phyloP scores from a whole-genome alignment of 1,139 yeast species.

The Suhomyces bribrorum region DNA sequence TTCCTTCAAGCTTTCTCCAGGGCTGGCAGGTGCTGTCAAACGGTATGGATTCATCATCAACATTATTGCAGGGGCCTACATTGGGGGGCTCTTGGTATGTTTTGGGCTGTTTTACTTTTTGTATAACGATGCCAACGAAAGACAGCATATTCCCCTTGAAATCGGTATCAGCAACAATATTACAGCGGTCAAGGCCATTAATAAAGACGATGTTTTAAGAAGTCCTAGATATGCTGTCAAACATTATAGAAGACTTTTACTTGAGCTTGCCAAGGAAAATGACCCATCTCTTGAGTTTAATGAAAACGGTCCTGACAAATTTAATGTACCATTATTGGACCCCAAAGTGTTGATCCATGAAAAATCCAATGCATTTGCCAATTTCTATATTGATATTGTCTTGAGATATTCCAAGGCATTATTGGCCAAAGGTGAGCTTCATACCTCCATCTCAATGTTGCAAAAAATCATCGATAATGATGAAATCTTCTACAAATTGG shows the following conservation, averaged over 20 bases:
- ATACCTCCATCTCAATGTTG: slow-evolving; percentile 33
- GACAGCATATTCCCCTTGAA: slow-evolving; percentile 47
- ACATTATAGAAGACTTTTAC: slow-evolving; percentile 43
- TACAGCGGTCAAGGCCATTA: slow-evolving; percentile 45
- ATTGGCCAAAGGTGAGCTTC: slow-evolving; percentile 44
- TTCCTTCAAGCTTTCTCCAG: slow-evolving; percentile 13
- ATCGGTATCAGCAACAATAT: slow-evolving; percentile 35
- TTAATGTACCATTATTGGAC: slow-evolving; percentile 37
- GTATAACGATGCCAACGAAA: slow-evolving; percentile 41
- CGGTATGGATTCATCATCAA: slow-evolving; percentile 39
- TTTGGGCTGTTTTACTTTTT: slow-evolving; percentile 42
- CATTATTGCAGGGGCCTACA: slow-evolving; percentile 45
- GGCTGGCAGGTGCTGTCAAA: slow-evolving; percentile 25
- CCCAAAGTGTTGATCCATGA: slow-evolving; percentile 32
- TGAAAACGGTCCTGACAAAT: slow-evolving; percentile 27
- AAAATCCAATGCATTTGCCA: slow-evolving; percentile 38
- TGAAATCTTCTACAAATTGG: slow-evolving; percentile 39
- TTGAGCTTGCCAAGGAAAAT: slow-evolving; percentile 37
- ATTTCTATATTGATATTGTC: slow-evolving; percentile 48
- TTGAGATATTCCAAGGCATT: slow-evolving; percentile 45
- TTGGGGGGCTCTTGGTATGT: slow-evolving; percentile 44
- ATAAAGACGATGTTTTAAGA: slow-evolving; percentile 46
- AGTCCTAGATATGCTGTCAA: slow-evolving; percentile 49
- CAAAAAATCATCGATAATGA: slow-evolving; percentile 38
- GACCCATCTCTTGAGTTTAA: slow-evolving; percentile 29